Evolutionary conservation across 129 eudicot genomes (phyloP).

Genomic region (Ambrosia artemisiifolia): DNA sequence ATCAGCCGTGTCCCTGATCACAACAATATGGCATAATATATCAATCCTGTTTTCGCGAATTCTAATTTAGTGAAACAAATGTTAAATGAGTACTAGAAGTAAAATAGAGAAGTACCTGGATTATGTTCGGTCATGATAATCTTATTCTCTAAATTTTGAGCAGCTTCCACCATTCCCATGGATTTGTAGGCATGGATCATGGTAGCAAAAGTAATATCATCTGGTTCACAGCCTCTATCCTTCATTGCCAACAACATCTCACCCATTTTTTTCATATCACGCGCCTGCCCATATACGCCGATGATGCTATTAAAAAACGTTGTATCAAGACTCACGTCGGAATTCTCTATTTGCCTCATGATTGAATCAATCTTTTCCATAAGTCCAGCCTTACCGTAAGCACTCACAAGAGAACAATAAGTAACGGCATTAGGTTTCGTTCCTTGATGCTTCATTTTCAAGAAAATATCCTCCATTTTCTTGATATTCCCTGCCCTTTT

Average conservation of each 20-base stretch:
- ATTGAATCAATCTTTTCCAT: slow-evolving; percentile 64
- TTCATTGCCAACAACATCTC: slow-evolving; percentile 66
- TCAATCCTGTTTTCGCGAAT: slow-evolving; percentile 3
- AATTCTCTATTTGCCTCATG: slow-evolving; percentile 78
- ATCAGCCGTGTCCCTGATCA: slow-evolving; percentile 27
- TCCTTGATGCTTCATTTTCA: slow-evolving; percentile 87
- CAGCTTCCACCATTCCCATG: slow-evolving; percentile 74
- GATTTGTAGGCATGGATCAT: slow-evolving; percentile 65
- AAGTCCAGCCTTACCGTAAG: slow-evolving; percentile 68
- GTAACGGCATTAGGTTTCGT: slow-evolving; percentile 83
- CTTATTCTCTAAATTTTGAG: slow-evolving; percentile 48
- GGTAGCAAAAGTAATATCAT: slow-evolving; percentile 68
- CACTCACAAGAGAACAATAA: slow-evolving; percentile 74
- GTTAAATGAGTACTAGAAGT: background rate
- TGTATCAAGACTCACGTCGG: slow-evolving; percentile 81
- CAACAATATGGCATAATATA: slow-evolving; percentile 14
- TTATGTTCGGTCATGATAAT: slow-evolving; percentile 21
- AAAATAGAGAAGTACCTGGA: slow-evolving; percentile 30
- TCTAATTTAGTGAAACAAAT: background rate
- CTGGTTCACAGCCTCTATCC: slow-evolving; percentile 63
- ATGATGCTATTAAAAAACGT: slow-evolving; percentile 69
- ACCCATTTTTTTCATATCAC: slow-evolving; percentile 60
- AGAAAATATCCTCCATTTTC: slow-evolving; percentile 71
- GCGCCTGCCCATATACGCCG: slow-evolving; percentile 65
- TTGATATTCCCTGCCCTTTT: slow-evolving; percentile 52